A percentile compares a stretch with the other conserved stretches of the same genome.
These are phyloP conservation scores for Globisporangium spinosum DNA, from an alignment of 352 stramenopile genomes.

Conservation along the genomic window DNA sequence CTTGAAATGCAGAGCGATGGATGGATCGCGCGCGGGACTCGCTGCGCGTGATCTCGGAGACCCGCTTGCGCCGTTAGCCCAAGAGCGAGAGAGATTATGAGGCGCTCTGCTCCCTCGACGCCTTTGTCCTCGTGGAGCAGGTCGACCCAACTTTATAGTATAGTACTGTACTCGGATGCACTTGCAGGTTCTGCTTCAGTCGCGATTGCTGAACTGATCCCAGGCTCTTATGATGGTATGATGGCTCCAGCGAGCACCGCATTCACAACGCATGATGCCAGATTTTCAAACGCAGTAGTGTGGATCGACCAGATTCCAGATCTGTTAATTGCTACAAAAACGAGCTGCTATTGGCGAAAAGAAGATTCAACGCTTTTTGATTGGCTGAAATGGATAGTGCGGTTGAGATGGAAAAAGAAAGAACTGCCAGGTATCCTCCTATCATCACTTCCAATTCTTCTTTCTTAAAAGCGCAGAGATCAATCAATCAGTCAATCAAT, in stretches of 20 bases:
- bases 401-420: background rate
- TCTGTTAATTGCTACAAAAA: background rate
- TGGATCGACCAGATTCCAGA: background rate
- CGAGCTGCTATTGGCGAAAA: background rate
- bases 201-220: background rate
- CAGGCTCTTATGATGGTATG: too few relatives aligned
- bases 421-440: background rate
- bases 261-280: background rate
- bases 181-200: background rate
- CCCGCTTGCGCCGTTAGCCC: slow-evolving; percentile 47
- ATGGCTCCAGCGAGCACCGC: background rate
- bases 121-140: too few relatives aligned
- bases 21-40: slow-evolving; percentile 81
- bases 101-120: background rate
- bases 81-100: background rate
- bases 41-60: slow-evolving; percentile 80
- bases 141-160: background rate
- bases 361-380: background rate
- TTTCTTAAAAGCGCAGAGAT: background rate
- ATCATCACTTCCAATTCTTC: background rate
- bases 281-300: background rate
- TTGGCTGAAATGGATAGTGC: background rate
- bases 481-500: background rate
- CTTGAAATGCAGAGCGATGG: slow-evolving; percentile 50
- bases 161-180: background rate